These are phyloP conservation scores for Colletotrichum neosansevieriae DNA, from an alignment of 2,329 filamentous ascomycete species.

Conservation along the genomic window DNA sequence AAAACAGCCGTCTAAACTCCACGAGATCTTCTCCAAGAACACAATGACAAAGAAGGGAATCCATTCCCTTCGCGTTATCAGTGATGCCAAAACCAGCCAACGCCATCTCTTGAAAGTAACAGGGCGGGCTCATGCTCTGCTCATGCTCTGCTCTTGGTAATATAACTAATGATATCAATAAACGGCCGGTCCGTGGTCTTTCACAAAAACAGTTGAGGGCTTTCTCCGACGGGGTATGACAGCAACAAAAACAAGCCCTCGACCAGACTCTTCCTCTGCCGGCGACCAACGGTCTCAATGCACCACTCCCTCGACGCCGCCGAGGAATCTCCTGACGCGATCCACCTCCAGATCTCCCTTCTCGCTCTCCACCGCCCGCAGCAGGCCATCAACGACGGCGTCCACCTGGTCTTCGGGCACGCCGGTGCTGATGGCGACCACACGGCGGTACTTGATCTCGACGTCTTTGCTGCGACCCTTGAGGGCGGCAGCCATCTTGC, in stretches of 20 bases:
- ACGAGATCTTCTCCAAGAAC: neutral
- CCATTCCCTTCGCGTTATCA: neutral
- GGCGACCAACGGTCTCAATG: conserved; percentile 45
- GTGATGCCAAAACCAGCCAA: neutral
- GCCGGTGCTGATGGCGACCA: conserved; percentile 88
- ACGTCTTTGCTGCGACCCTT: conserved; percentile 85
- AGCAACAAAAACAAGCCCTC: conserved; percentile 1
- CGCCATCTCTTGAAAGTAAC: neutral
- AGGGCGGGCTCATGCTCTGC: too few species aligned
- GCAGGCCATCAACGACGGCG: conserved; percentile 79
- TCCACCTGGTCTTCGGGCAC: conserved; percentile 85
- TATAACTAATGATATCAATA: neutral
- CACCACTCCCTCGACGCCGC: conserved; percentile 77
- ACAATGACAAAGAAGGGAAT: neutral
- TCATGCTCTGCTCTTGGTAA: conserved; percentile 14
- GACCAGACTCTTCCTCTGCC: neutral
- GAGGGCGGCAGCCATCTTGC: conserved; percentile 76
- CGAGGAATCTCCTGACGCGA: conserved; percentile 82
- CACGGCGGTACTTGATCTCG: conserved; percentile 87
- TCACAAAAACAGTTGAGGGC: neutral
- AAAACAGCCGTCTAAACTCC: neutral
- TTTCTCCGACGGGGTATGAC: conserved; percentile 33
- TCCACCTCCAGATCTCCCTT: conserved; percentile 80
- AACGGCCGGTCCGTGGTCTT: neutral
- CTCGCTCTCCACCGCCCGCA: conserved; percentile 92